Percentiles rank a stretch among this genome's conserved stretches.
Conservation (phyloP, 331 rosid genomes). For the Cydonia oblonga region DNA sequence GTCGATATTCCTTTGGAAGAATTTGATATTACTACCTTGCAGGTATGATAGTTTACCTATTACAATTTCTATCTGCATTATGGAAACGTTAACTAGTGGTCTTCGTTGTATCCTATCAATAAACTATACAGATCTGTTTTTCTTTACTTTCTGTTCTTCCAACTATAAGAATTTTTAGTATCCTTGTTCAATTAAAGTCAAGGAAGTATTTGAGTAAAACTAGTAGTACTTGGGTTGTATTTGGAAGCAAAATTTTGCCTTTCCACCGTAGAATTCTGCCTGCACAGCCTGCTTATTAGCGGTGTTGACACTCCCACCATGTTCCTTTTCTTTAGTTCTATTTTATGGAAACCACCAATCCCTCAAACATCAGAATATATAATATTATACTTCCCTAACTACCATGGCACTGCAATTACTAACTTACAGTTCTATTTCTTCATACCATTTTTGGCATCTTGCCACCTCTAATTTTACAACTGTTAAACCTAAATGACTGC, state of each 20-base stretch:
- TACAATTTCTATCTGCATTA: background rate
- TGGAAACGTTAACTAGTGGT: background rate
- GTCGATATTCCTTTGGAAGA: slow-evolving; percentile 18
- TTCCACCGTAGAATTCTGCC: background rate
- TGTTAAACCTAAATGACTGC: background rate
- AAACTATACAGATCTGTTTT: background rate
- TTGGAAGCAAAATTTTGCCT: background rate
- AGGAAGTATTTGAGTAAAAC: background rate
- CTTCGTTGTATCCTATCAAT: background rate
- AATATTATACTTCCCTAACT: background rate
- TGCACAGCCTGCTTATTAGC: background rate
- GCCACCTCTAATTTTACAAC: background rate
- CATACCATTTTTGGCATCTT: background rate
- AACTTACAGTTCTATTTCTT: background rate
- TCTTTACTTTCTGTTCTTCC: background rate
- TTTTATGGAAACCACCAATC: background rate
- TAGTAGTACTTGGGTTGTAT: background rate
- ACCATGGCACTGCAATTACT: background rate
- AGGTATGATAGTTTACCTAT: slow-evolving; percentile 6
- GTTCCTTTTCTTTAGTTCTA: background rate
- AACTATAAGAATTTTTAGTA: background rate
- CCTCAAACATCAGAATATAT: background rate
- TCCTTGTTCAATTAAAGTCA: background rate
- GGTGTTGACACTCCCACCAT: background rate
- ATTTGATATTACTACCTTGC: slow-evolving; percentile 31